phyloP scores from a whole-genome alignment of 2,329 filamentous ascomycete genomes.

The Triangularia verruculosa region DNA sequence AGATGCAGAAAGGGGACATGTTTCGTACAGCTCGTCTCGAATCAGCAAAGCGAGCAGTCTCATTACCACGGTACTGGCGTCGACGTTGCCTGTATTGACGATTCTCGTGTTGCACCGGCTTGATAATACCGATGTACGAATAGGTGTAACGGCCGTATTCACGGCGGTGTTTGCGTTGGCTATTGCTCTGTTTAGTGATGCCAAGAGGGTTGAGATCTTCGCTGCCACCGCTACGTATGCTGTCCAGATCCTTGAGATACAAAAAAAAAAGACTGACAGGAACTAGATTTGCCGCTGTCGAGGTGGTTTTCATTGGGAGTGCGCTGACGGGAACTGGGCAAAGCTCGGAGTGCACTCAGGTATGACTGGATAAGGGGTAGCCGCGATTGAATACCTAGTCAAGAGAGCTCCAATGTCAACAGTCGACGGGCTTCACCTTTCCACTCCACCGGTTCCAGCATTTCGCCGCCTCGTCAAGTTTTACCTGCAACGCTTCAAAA shows the following conservation, averaged over 20 bases:
- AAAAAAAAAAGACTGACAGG: background rate
- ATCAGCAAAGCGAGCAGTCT: background rate
- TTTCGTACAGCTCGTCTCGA: background rate
- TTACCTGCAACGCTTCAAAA: too few species aligned
- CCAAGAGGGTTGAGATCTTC: background rate
- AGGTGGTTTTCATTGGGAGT: background rate
- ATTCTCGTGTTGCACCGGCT: background rate
- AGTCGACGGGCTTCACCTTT: too few species aligned
- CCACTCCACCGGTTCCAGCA: too few species aligned
- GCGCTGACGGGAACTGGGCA: background rate
- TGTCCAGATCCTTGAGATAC: background rate
- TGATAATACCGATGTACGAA: background rate
- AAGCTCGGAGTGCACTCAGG: too few species aligned
- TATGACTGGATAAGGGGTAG: too few species aligned
- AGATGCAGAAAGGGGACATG: background rate
- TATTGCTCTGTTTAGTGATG: background rate
- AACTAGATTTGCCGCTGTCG: background rate
- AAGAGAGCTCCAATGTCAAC: too few species aligned
- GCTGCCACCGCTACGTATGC: background rate
- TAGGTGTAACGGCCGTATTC: background rate
- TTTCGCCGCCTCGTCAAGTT: too few species aligned
- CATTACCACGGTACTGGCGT: background rate
- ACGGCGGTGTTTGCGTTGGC: background rate
- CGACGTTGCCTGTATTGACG: background rate
- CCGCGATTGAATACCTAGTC: too few species aligned